phyloP scores from a whole-genome alignment of 176 grass and related monocot genomes.

The Saccharum spontaneum region DNA sequence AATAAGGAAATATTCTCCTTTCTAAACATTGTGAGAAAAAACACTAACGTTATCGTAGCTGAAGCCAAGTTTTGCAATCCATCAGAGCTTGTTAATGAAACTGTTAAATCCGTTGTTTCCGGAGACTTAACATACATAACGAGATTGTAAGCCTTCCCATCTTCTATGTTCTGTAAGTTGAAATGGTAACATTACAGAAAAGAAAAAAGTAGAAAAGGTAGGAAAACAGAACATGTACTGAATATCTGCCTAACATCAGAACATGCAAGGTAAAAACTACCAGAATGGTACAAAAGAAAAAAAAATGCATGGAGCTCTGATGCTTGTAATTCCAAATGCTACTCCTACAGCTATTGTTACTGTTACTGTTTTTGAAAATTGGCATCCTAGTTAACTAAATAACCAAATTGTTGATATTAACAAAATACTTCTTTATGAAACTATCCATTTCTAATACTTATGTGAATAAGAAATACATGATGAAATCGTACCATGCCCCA shows the following conservation, averaged over 20 bases:
- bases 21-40: constrained; percentile 2
- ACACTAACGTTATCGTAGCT: constrained; percentile 54
- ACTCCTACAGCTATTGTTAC: not conserved
- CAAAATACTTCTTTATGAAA: not conserved
- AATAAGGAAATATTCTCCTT: not conserved
- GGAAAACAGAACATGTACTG: not conserved
- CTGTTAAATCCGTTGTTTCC: constrained; percentile 47
- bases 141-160: constrained; percentile 76
- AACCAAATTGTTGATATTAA: not conserved
- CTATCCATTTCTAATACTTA: constrained; percentile 4
- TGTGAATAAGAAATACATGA: not conserved
- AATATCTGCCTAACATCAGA: not conserved
- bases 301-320: not conserved
- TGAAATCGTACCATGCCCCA: constrained; percentile 86
- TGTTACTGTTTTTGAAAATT: not conserved
- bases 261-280: not conserved
- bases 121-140: constrained; percentile 68
- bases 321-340: not conserved
- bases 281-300: not conserved
- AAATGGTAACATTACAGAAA: constrained; percentile 16
- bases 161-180: constrained; percentile 85
- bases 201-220: not conserved
- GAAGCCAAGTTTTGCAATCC: constrained; percentile 63
- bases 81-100: constrained; percentile 64
- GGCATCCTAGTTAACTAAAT: not conserved